Evolutionary conservation across 306 rosid species (phyloP).

Genomic region (Inga leiocalycina): DNA sequence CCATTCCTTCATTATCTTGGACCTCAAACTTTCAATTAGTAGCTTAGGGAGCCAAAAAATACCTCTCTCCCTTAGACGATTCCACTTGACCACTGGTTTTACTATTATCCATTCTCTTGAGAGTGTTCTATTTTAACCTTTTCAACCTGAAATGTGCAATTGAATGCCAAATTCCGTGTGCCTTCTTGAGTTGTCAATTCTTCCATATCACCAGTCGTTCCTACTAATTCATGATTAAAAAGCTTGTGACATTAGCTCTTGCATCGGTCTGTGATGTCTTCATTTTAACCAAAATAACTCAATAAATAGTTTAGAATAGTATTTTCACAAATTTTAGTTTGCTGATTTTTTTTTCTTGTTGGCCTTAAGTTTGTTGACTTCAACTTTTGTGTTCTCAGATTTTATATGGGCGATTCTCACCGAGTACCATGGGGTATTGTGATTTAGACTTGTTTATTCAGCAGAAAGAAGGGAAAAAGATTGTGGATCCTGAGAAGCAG

Average conservation of each 20-base stretch:
- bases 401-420: conserved; percentile 64
- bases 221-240: no score
- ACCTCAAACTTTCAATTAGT: no score
- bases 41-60: no score
- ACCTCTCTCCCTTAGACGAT: no score
- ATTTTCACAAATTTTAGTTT: conserved; percentile 2
- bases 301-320: neutral
- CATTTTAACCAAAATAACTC: neutral
- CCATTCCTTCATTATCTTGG: no score
- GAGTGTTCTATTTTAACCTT: neutral
- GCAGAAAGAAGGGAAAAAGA: conserved; percentile 69
- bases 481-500: conserved; percentile 66
- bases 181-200: neutral
- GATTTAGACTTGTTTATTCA: conserved; percentile 76
- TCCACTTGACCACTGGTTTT: neutral
- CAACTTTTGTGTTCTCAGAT: conserved; percentile 45
- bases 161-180: neutral
- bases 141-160: neutral
- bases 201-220: neutral
- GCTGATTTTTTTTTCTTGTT: neutral
- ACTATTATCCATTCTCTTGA: neutral
- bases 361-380: conserved; percentile 20
- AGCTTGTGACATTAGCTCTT: no score
- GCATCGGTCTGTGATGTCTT: neutral
- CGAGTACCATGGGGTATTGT: conserved; percentile 49